Evolutionary conservation across 108 stramenopile species (phyloP), one percentile per base, ranked within the genome.

Genomic region (Asterionellopsis glacialis): DNA sequence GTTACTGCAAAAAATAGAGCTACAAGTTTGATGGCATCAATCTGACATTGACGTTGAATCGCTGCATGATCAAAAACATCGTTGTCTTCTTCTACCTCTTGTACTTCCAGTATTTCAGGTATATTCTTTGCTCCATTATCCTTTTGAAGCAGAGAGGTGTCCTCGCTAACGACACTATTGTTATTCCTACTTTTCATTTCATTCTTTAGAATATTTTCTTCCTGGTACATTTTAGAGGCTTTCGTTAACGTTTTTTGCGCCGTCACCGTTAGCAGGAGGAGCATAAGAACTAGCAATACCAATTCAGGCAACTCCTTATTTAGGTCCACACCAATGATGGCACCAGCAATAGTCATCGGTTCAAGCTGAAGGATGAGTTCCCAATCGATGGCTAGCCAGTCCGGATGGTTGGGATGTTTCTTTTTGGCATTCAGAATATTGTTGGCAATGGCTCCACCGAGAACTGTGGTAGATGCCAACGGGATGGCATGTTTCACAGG

Each of bases 331-430:
- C 85, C 85, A 44, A 87, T 41, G 6, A 87, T 77, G 48, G 85
- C 82, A 45, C 85, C 85, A 0, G 85, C 85, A 79, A 87, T 83
- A 66, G 81, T 72, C 77, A 83, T 81, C 21, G 85, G 85, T 24
- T 74, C 76, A 57, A 83, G 55, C 55, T 83, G 81, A 23, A 87
- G 45, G 4, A 77, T 79, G 77, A 87, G 79, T 66, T 87, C 75
- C 59, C 68, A 87, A 55, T 87, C 77, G 45, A 87, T 81, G 11
- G 11, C 43, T 44, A 44, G 43, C 14, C 14, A 11, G 12, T 14
- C 43, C 14, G 43, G 43, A 44, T 44, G 12, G 11, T 44, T 11
- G 10, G 87, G 80, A 40, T 72, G 74, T 15, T 63, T 27, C 57
- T 51, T 51, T 45, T 44, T 49, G 19, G 33, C 33, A 43, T 77